Evolutionary conservation across 2,329 filamentous ascomycete species (phyloP), one percentile per base, ranked within the genome.

Genomic region (Mycosphaerella arachidis): DNA sequence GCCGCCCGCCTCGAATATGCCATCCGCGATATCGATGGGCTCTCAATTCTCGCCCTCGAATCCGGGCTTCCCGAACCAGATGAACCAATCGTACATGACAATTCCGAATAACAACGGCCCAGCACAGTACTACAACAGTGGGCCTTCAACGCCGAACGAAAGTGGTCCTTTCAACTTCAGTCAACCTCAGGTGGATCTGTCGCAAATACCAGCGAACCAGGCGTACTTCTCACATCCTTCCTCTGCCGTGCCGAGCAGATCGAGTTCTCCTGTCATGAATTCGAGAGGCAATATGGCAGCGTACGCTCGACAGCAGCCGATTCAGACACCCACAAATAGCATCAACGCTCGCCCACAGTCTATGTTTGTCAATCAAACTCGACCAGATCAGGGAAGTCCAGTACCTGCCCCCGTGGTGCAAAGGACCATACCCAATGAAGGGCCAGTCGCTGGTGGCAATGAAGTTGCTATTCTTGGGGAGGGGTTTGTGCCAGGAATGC

Each of bases 391-490:
- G 29, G 52, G 35, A 13, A 59, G 60, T 43, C 61, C 56, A 33
- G 37, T 50, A 9, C 53, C 57, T 31, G 59, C 48, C 30, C 66
- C 63, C 12, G 50, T 53, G 10, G 61, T 66, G 40, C 55, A 55
- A 9, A 53, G 60, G 13, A 82, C 96, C 62, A 90, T 94, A 37
- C 92, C 92, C 0, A 83, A 83, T 31, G 90, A 95, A 73, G 92
- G 92, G 0, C 90, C 92, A 6, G 90, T 87, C 60, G 85, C 85
- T 37, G 92, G 92, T 60, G 92, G 92, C 46, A 92, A 91, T 55
- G 92, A 97, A 73, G 91, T 96, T 3, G 93, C 90, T 0, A 84
- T 94, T 58, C 79, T 96, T 8, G 92, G 92, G 18, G 89, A 86
- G 64, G 86, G 87, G 13, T 96, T 96, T 72, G 87, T 86, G 64